A percentile compares a stretch with the other conserved stretches of the same genome.
phyloP scores from a whole-genome alignment of 2,329 filamentous ascomycete genomes.

The Paramyrothecium sp. region DNA sequence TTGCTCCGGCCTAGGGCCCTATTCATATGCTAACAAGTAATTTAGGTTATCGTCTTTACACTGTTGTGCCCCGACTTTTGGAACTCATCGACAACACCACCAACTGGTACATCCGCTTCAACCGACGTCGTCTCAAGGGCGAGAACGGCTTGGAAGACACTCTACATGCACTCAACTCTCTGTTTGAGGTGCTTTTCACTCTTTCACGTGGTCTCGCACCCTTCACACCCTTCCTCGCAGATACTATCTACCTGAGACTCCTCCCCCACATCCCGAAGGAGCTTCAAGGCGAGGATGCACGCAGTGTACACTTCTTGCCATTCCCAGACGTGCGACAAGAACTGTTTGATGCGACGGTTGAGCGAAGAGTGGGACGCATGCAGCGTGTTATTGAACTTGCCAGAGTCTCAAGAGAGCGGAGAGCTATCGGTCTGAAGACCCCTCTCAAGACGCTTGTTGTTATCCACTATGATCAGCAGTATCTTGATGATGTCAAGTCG shows the following conservation, averaged over 20 bases:
- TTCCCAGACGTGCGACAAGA: constrained; percentile 89
- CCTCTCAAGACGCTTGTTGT: constrained; percentile 88
- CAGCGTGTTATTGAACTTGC: constrained; percentile 92
- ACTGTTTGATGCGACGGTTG: constrained; percentile 81
- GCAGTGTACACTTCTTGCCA: constrained; percentile 88
- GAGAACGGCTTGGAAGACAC: constrained; percentile 86
- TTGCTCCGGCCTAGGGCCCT: constrained; percentile 9
- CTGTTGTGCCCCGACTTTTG: constrained; percentile 82
- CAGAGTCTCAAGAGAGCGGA: constrained; percentile 80
- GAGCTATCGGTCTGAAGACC: constrained; percentile 82
- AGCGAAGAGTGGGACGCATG: constrained; percentile 87
- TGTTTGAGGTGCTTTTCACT: constrained; percentile 91
- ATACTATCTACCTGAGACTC: constrained; percentile 87
- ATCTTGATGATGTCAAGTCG: constrained; percentile 82
- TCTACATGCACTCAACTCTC: constrained; percentile 83
- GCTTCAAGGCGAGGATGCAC: constrained; percentile 66
- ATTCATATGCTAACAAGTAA: not conserved
- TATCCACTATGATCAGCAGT: constrained; percentile 79
- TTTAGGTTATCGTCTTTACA: constrained; percentile 74
- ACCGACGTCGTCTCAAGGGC: constrained; percentile 86
- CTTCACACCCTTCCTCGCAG: constrained; percentile 93
- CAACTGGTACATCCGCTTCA: constrained; percentile 99
- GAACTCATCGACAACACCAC: constrained; percentile 89
- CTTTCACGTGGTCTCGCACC: constrained; percentile 85
- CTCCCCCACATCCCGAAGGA: constrained; percentile 77